These are phyloP conservation scores for Schizochytrium sp. DNA, from an alignment of 108 stramenopile species.

Conservation along the genomic window DNA sequence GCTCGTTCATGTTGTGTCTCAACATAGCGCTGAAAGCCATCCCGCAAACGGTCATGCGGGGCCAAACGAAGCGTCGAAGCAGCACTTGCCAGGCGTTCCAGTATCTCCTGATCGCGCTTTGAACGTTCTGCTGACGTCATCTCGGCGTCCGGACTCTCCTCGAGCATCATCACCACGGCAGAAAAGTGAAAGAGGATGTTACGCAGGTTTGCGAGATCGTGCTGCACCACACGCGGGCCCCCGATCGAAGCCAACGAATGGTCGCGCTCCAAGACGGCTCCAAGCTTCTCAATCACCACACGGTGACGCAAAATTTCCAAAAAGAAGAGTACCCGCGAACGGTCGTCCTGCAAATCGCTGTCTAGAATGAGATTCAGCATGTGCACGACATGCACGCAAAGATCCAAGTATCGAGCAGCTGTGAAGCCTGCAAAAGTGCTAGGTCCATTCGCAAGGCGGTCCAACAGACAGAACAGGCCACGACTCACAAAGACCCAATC, in stretches of 20 bases:
- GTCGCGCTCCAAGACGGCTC: not conserved
- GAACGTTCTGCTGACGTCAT: not conserved
- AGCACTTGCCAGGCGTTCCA: not conserved
- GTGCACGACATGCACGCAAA: not conserved
- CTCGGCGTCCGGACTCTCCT: not conserved
- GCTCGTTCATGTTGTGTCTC: not conserved
- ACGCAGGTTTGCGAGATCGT: not conserved
- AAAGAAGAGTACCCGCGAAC: not conserved
- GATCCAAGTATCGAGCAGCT: not conserved
- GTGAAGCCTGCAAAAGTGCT: not conserved
- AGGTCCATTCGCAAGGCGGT: not conserved
- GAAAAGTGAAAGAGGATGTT: not conserved
- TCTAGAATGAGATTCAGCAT: not conserved
- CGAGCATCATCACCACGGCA: not conserved
- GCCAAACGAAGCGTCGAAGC: not conserved
- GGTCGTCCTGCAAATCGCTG: not conserved
- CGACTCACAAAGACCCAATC: not conserved
- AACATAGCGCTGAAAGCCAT: not conserved
- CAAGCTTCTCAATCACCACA: not conserved
- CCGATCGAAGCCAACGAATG: not conserved
- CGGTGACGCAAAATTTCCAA: not conserved
- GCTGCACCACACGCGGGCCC: not conserved
- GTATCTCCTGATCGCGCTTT: not conserved
- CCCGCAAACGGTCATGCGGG: not conserved
- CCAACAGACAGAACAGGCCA: not conserved